Base-by-base conservation (phyloP, 805 yeast species). In the Vanderwaltozyma polyspora region DNA sequence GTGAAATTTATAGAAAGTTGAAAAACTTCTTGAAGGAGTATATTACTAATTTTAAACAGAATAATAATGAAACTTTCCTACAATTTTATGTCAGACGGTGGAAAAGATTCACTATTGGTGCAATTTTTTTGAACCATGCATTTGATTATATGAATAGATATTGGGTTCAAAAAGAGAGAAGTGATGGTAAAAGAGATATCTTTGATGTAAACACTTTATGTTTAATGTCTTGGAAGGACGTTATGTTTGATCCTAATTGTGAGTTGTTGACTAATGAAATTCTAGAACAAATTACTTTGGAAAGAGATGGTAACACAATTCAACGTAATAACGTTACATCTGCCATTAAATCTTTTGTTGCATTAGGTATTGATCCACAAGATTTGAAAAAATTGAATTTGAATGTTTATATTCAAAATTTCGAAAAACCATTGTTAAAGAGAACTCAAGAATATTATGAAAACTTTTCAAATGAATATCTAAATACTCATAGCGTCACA, bases 91-190 rank as follows among this genome's bases (percentile, higher is more conserved):
- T 84, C 29, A 68, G 76, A 51, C 74, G 79, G 44, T 93, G 97
- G 95, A 76, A 76, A 42, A 72, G 97, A 40, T 91, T 72, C 55
- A 75, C 93, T 16, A 76, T 84, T 34, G 97, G 97, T 19, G 94
- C 97, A 1, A 81, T 86, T 12, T 82, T 84, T 58, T 62, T 91
- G 55, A 86, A 85, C 57, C 91, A 93, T 55, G 87, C 93, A 5
- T 83, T 91, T 51, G 95, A 89, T 56, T 91, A 91, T 59, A 76
- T 91, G 72, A 91, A 91, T 59, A 72, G 97, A 41, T 91, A 89
- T 60, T 91, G 98, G 98, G 95, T 93, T 29, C 82, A 81, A 47
- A 87, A 93, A 52, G 97, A 89, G 59, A 72, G 97, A 51, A 80
- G 85, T 28, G 96, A 89, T 55, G 96, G 96, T 13, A 74, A 84